Percentiles rank a stretch among this genome's conserved stretches.
phyloP scores from a whole-genome alignment of 139 green algal species.

The Chlorella ohadii region DNA sequence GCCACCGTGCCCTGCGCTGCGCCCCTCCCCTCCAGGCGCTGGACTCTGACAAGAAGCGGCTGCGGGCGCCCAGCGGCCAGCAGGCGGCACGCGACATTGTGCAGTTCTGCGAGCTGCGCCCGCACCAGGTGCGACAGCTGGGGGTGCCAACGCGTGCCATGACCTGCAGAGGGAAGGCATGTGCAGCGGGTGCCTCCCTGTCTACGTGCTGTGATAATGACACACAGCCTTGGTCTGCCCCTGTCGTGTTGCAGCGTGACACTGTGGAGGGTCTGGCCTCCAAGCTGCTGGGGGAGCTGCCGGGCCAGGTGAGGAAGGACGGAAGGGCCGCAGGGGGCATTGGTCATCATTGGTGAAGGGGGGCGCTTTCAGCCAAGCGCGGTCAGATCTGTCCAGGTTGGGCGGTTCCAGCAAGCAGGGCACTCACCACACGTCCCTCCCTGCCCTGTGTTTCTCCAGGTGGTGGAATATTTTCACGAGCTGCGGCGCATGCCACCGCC shows the following conservation, averaged over 20 bases:
- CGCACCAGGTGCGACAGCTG: background rate
- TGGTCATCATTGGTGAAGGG: no score
- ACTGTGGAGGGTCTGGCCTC: slow-evolving; percentile 36
- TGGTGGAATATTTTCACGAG: slow-evolving; percentile 36
- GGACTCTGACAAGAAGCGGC: slow-evolving; percentile 4
- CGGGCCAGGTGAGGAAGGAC: slow-evolving; percentile 15
- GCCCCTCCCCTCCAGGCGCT: slow-evolving; percentile 11
- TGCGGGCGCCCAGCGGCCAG: slow-evolving; percentile 4
- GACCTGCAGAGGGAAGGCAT: no score
- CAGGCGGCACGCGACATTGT: slow-evolving; percentile 60
- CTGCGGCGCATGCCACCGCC: slow-evolving; percentile 3
- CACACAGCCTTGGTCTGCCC: background rate
- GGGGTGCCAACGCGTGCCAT: no score
- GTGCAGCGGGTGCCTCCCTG: no score
- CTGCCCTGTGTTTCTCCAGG: background rate
- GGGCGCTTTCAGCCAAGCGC: no score
- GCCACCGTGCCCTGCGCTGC: background rate
- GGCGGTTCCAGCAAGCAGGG: no score
- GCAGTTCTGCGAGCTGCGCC: slow-evolving; percentile 54
- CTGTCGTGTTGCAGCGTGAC: slow-evolving; percentile 9
- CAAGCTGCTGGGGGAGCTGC: slow-evolving; percentile 64
- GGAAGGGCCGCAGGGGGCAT: background rate
- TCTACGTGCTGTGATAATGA: no score
- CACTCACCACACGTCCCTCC: no score
- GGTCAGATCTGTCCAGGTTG: no score